phyloP scores from a whole-genome alignment of 495 filamentous ascomycete genomes.

The Neurospora sp. region DNA sequence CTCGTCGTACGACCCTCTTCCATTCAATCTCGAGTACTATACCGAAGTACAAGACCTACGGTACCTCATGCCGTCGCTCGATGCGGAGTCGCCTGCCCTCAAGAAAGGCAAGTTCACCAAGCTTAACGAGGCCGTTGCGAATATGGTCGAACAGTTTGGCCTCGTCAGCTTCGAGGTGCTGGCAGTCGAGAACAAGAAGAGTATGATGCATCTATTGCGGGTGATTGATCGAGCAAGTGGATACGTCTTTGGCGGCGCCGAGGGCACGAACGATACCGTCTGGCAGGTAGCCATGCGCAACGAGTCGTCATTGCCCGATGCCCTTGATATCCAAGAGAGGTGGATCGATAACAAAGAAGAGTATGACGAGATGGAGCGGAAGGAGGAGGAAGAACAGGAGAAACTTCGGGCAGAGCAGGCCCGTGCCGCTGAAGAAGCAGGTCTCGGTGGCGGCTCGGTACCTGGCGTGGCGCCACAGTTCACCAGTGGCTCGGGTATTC shows the following conservation, averaged over 20 bases:
- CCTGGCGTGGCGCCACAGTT: constrained; percentile 3
- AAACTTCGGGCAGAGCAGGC: constrained; percentile 25
- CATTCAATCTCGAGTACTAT: constrained; percentile 93
- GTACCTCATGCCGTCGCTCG: constrained; percentile 71
- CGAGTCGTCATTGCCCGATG: constrained; percentile 66
- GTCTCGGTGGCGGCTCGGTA: constrained; percentile 9
- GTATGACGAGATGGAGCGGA: constrained; percentile 71
- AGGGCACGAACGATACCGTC: constrained; percentile 85
- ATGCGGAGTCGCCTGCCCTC: constrained; percentile 44
- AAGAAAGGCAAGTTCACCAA: constrained; percentile 64
- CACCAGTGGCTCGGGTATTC: constrained; percentile 12
- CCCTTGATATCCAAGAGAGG: constrained; percentile 82
- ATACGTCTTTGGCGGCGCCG: constrained; percentile 83
- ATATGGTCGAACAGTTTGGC: constrained; percentile 78
- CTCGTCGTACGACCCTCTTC: constrained; percentile 60
- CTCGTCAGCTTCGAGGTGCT: constrained; percentile 88
- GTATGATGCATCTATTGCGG: constrained; percentile 82
- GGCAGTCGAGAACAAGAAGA: constrained; percentile 90
- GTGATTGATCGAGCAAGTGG: constrained; percentile 85
- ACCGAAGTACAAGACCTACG: constrained; percentile 93
- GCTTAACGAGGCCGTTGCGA: constrained; percentile 76
- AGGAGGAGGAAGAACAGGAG: constrained; percentile 52
- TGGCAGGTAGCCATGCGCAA: constrained; percentile 94
- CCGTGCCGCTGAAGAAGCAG: constrained; percentile 20
- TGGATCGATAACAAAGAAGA: constrained; percentile 87